These are phyloP conservation scores for Russula olivacea DNA, from an alignment of 768 basidiomycete genomes.

Conservation along the genomic window DNA sequence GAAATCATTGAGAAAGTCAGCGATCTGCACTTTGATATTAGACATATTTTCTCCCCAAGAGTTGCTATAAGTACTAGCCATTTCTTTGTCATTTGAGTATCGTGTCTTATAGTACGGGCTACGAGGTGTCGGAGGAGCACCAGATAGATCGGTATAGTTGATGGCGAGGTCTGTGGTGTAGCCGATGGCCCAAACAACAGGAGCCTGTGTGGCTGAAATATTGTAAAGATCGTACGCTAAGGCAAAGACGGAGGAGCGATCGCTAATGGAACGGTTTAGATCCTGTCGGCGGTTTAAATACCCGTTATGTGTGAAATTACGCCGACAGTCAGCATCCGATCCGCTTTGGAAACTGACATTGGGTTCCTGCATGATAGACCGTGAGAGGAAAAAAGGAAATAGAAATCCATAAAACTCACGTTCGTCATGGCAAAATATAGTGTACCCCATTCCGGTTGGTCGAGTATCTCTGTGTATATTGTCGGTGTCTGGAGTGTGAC, in stretches of 20 bases:
- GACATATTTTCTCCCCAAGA: not conserved
- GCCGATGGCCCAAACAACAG: conserved; percentile 31
- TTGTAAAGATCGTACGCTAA: conserved; percentile 29
- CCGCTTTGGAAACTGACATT: conserved; percentile 18
- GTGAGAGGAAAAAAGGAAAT: not conserved
- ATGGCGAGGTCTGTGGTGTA: conserved; percentile 29
- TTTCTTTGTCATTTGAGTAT: conserved; percentile 33
- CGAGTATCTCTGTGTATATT: conserved; percentile 16
- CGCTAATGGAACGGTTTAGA: conserved; percentile 16
- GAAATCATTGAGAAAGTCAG: conserved; percentile 42
- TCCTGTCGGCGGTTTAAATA: conserved; percentile 16
- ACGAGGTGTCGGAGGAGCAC: conserved; percentile 36
- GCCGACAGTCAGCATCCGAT: conserved; percentile 10
- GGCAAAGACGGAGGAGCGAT: conserved; percentile 26
- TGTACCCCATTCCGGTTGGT: conserved; percentile 25
- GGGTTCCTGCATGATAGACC: not conserved
- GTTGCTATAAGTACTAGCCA: not conserved
- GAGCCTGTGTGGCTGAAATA: conserved; percentile 22
- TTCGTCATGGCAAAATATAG: conserved; percentile 20
- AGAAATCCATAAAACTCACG: conserved; percentile 7
- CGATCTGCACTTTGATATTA: conserved; percentile 32
- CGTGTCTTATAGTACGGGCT: conserved; percentile 40
- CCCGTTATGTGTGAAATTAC: conserved; percentile 24
- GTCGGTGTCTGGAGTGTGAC: conserved; percentile 6
- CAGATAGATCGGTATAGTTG: conserved; percentile 33